phyloP scores from a whole-genome alignment of 176 grass and related monocot genomes.

The Eragrostis curvula region DNA sequence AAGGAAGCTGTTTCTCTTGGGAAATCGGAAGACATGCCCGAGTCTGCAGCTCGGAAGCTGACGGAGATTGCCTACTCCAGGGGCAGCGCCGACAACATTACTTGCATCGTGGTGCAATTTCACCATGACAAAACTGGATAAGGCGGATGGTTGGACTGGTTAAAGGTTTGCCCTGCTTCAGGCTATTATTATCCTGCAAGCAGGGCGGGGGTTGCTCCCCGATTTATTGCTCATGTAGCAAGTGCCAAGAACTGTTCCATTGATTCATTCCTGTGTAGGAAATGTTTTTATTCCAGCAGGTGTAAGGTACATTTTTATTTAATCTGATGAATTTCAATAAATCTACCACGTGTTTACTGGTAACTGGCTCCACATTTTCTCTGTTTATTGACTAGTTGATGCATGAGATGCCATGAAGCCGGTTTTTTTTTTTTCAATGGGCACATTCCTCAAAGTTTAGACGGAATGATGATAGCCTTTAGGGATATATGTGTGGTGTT shows the following conservation, averaged over 20 bases:
- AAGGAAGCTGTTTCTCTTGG: conserved; percentile 77
- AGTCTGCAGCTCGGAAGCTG: conserved; percentile 67
- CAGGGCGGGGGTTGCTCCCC: conserved; percentile 16
- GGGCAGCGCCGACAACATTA: conserved; percentile 79
- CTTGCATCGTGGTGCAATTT: conserved; percentile 87
- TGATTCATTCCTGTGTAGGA: conserved; percentile 47
- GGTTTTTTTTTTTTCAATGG: too few relatives aligned
- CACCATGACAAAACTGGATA: conserved; percentile 59
- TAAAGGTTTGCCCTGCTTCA: conserved; percentile 47
- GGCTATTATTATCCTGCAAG: conserved; percentile 54
- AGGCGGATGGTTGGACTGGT: conserved; percentile 24
- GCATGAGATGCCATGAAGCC: too few relatives aligned
- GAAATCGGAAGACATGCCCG: conserved; percentile 67
- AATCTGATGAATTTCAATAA: conserved; percentile 40
- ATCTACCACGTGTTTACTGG: not conserved
- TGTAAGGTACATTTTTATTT: conserved; percentile 27
- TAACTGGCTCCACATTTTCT: too few relatives aligned
- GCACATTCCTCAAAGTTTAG: too few relatives aligned
- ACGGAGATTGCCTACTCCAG: conserved; percentile 65
- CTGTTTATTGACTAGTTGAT: too few relatives aligned
- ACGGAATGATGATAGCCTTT: too few relatives aligned
- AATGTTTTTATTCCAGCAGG: conserved; percentile 27
- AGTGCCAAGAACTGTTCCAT: conserved; percentile 33
- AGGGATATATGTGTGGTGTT: too few relatives aligned
- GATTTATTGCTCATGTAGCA: conserved; percentile 45